Evolutionary conservation across 352 stramenopile genomes (phyloP).

Genomic region (Globisporangium canariense): DNA sequence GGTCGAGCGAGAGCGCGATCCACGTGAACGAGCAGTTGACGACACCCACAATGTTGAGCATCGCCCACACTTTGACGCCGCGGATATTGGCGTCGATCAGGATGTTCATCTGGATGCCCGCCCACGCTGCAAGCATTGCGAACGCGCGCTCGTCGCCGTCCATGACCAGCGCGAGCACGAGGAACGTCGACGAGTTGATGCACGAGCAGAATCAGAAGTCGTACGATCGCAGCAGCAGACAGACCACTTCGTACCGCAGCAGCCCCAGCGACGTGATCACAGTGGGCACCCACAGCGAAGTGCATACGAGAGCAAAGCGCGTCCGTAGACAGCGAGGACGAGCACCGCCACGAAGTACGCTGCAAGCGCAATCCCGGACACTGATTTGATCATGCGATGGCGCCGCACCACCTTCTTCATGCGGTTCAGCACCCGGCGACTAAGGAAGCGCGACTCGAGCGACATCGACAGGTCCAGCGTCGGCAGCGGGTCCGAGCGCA

Average conservation of each 20-base stretch:
- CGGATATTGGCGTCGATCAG: constrained; percentile 11
- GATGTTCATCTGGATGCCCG: constrained; percentile 9
- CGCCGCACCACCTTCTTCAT: neutral
- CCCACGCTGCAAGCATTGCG: neutral
- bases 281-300: neutral
- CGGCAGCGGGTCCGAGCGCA: constrained; percentile 2
- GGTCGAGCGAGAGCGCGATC: neutral
- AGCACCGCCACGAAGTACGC: neutral
- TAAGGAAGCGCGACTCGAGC: constrained; percentile 8
- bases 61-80: neutral
- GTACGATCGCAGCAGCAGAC: neutral
- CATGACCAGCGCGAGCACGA: neutral
- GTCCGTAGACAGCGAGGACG: neutral
- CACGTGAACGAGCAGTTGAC: neutral
- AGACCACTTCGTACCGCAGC: constrained; percentile 2
- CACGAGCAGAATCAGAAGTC: constrained; percentile 13
- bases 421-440: neutral
- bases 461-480: constrained; percentile 8
- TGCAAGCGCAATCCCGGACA: neutral
- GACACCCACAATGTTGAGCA: neutral
- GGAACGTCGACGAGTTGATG: neutral
- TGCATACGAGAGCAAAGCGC: neutral
- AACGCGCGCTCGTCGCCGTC: neutral
- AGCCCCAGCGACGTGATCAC: neutral
- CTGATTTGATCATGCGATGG: neutral